Evolutionary conservation across 306 rosid species (phyloP).

Genomic region (Abrus precatorius): DNA sequence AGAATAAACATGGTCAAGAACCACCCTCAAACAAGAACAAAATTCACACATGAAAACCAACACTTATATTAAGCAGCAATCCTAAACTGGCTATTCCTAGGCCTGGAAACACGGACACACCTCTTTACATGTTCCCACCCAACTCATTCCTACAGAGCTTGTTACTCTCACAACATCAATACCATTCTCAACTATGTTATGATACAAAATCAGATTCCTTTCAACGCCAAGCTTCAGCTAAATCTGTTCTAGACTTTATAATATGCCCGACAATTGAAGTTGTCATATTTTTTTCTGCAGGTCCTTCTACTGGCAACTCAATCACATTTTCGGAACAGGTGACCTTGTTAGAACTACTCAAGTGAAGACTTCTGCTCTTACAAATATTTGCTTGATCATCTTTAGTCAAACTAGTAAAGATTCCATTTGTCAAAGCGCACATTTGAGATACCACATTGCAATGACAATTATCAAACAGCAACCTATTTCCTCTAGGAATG

Average conservation of each 20-base stretch:
- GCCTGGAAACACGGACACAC: neutral
- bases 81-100: neutral
- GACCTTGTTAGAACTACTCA: constrained; percentile 49
- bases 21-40: neutral
- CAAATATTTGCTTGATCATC: constrained; percentile 43
- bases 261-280: constrained; percentile 53
- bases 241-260: constrained; percentile 72
- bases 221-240: constrained; percentile 85
- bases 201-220: neutral
- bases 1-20: neutral
- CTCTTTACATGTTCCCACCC: neutral
- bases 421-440: constrained; percentile 48
- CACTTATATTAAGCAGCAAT: neutral
- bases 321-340: constrained; percentile 54
- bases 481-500: constrained; percentile 31
- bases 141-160: neutral
- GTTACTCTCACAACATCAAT: neutral
- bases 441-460: constrained; percentile 68
- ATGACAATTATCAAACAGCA: constrained; percentile 57
- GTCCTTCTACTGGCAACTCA: constrained; percentile 50
- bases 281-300: constrained; percentile 58
- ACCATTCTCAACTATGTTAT: neutral
- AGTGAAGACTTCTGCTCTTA: constrained; percentile 53
- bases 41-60: neutral
- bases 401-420: constrained; percentile 1